Conservation (phyloP, 2,329 filamentous ascomycete genomes). For the Venturia pyrina region DNA sequence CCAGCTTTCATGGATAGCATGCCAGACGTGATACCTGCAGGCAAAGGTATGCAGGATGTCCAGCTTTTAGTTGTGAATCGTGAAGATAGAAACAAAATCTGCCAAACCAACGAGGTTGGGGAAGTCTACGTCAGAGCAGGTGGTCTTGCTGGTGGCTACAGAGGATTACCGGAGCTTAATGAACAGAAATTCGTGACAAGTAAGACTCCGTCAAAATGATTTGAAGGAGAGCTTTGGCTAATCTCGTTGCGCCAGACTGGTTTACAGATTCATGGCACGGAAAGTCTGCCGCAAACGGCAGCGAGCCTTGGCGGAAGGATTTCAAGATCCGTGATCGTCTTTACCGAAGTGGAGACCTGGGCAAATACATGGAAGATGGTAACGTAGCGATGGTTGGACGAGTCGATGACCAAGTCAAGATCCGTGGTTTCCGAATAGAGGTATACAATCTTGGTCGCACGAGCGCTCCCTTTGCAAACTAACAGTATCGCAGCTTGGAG, state of each 20-base stretch:
- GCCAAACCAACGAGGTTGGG: slow-evolving; percentile 70
- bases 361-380: slow-evolving; percentile 59
- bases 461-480: background rate
- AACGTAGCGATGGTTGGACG: slow-evolving; percentile 71
- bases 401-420: slow-evolving; percentile 85
- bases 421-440: slow-evolving; percentile 91
- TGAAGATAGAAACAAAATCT: slow-evolving; percentile 56
- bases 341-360: slow-evolving; percentile 82
- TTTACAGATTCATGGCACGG: slow-evolving; percentile 61
- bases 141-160: slow-evolving; percentile 75
- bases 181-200: slow-evolving; percentile 65
- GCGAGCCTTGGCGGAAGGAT: slow-evolving; percentile 66
- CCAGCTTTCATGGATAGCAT: slow-evolving; percentile 54
- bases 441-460: background rate
- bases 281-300: slow-evolving; percentile 34
- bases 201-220: no score
- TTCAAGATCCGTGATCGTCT: slow-evolving; percentile 77
- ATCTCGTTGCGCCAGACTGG: slow-evolving; percentile 44
- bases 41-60: slow-evolving; percentile 74
- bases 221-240: no score
- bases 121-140: slow-evolving; percentile 76
- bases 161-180: slow-evolving; percentile 52
- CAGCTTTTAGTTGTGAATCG: slow-evolving; percentile 78
- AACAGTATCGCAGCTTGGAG: slow-evolving; percentile 46
- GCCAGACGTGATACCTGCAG: slow-evolving; percentile 71